phyloP scores from a whole-genome alignment of 352 stramenopile genomes.

The Globisporangium sylvaticum region DNA sequence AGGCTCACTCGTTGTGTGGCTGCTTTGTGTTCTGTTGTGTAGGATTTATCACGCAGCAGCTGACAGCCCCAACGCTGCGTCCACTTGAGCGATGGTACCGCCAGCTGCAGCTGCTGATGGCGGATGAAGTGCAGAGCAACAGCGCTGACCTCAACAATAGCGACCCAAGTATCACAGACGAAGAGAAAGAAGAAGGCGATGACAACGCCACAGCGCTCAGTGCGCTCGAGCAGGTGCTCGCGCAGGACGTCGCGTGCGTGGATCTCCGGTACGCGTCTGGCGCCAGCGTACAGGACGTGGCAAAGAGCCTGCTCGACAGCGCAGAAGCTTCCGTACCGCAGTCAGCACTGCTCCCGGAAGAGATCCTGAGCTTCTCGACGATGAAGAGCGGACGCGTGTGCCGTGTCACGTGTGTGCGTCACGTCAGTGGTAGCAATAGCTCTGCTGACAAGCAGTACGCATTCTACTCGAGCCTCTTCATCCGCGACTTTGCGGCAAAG shows the following conservation, averaged over 20 bases:
- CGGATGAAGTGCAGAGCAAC: background rate
- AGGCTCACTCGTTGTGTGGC: no score
- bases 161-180: background rate
- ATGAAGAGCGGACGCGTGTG: conserved; percentile 22
- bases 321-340: background rate
- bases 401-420: conserved; percentile 34
- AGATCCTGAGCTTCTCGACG: conserved; percentile 57
- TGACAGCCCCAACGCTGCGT: conserved; percentile 19
- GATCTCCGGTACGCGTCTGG: conserved; percentile 41
- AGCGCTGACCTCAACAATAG: background rate
- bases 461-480: conserved; percentile 27
- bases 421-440: background rate
- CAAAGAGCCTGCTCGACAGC: conserved; percentile 29
- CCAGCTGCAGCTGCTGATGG: conserved; percentile 33
- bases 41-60: conserved; percentile 49
- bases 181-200: background rate
- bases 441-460: background rate
- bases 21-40: background rate
- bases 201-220: conserved; percentile 10
- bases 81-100: conserved; percentile 37
- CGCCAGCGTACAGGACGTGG: conserved; percentile 23
- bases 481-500: conserved; percentile 22
- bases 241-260: conserved; percentile 30
- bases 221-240: conserved; percentile 13
- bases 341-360: conserved; percentile 6